Evolutionary conservation across 306 rosid species (phyloP).

Genomic region (Trifolium dubium): DNA sequence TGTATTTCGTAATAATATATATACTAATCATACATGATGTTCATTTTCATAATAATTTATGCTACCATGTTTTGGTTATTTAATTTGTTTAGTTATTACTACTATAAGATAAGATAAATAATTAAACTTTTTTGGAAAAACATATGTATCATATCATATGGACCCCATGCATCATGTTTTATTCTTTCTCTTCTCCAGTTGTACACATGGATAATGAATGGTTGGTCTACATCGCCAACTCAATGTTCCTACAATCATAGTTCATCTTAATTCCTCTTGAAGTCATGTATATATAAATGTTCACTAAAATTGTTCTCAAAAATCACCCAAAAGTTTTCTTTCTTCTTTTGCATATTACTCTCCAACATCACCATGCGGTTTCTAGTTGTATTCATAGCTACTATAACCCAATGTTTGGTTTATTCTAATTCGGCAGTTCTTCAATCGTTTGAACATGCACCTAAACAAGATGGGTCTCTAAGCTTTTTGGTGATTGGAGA

Average conservation of each 20-base stretch:
- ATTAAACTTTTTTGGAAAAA: neutral
- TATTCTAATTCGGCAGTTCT: conserved; percentile 27
- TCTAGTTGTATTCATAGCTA: conserved; percentile 16
- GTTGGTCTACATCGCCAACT: neutral
- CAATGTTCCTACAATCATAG: neutral
- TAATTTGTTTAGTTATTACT: neutral
- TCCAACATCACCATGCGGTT: conserved; percentile 11
- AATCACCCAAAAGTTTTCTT: neutral
- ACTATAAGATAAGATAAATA: neutral
- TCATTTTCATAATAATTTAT: conserved; percentile 3
- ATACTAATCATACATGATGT: neutral
- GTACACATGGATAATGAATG: conserved; percentile 18
- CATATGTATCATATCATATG: neutral
- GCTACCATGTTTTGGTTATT: neutral
- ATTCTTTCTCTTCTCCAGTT: neutral
- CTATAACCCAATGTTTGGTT: conserved; percentile 33
- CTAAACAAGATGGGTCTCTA: conserved; percentile 52
- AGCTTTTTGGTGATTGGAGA: conserved; percentile 71
- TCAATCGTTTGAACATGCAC: conserved; percentile 34
- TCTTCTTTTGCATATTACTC: neutral
- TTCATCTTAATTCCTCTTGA: neutral
- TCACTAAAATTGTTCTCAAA: neutral
- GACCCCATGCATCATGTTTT: conserved; percentile 7
- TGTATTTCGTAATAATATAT: too few species aligned
- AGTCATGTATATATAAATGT: neutral